These are phyloP conservation scores for Actinomortierella wolfii DNA, from an alignment of 371 early-diverging fungal species.

Conservation along the genomic window DNA sequence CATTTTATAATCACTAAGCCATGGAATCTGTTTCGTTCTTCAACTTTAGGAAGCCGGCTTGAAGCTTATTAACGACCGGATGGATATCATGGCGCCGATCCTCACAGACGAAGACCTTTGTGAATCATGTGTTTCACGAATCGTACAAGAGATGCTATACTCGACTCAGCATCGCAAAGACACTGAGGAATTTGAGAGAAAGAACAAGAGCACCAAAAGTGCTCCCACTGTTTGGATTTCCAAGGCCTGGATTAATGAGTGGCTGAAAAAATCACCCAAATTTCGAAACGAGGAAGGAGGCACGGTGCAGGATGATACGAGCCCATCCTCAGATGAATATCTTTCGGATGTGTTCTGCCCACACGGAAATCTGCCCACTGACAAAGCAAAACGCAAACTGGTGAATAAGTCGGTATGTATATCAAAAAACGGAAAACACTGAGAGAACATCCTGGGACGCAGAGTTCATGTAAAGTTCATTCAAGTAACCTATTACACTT, in stretches of 20 bases:
- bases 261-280: conserved; percentile 26
- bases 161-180: conserved; percentile 22
- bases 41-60: conserved; percentile 8
- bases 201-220: conserved; percentile 9
- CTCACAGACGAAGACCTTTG: conserved; percentile 32
- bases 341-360: conserved; percentile 23
- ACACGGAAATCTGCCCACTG: conserved; percentile 16
- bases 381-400: conserved; percentile 17
- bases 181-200: conserved; percentile 22
- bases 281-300: conserved; percentile 15
- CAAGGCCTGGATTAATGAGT: conserved; percentile 34
- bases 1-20: not conserved
- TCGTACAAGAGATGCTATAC: conserved; percentile 22
- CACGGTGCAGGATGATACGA: conserved; percentile 17
- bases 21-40: not conserved
- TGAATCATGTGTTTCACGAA: conserved; percentile 1
- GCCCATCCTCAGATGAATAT: conserved; percentile 17
- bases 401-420: conserved; percentile 26
- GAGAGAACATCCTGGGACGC: too few species aligned
- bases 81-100: conserved; percentile 12
- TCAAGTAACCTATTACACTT: too few species aligned
- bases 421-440: not conserved
- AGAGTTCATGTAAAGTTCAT: too few species aligned
- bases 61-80: conserved; percentile 7
- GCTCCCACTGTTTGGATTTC: conserved; percentile 30